A percentile compares a stretch with the other conserved stretches of the same genome.
Conservation (phyloP, 1,139 yeast species). For the Protomyces inouyei region DNA sequence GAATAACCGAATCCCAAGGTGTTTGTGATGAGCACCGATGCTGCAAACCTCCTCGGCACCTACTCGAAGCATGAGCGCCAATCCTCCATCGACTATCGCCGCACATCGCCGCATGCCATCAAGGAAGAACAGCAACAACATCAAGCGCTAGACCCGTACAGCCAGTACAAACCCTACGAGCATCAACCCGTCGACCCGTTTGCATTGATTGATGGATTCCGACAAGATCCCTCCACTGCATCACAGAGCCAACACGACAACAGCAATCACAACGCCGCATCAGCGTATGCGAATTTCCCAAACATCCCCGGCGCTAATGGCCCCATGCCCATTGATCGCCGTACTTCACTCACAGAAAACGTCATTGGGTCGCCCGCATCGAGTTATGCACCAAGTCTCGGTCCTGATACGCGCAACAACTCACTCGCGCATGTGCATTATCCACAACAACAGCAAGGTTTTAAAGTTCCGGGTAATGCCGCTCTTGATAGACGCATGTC, state of each 20-base stretch:
- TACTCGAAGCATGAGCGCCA: background rate
- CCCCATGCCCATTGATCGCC: background rate
- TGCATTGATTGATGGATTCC: background rate
- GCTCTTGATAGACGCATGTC: constrained; percentile 17
- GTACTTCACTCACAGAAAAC: background rate
- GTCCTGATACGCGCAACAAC: constrained; percentile 16
- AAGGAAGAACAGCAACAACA: background rate
- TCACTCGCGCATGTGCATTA: constrained; percentile 11
- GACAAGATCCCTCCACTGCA: background rate
- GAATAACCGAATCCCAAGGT: background rate
- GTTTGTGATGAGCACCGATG: background rate
- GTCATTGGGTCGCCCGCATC: constrained; percentile 19
- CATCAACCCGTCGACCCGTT: background rate
- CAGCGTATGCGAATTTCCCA: background rate
- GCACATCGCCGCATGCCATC: background rate
- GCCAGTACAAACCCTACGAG: background rate
- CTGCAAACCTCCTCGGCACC: background rate
- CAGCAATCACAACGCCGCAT: background rate
- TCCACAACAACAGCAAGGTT: constrained; percentile 1
- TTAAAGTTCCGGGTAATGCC: constrained; percentile 6
- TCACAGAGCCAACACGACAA: background rate
- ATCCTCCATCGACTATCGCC: background rate
- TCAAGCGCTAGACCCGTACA: background rate
- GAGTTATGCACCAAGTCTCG: constrained; percentile 18
- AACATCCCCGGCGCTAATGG: background rate